These are phyloP conservation scores for Biscogniauxia sp. DNA, from an alignment of 2,329 filamentous ascomycete species.

Conservation along the genomic window DNA sequence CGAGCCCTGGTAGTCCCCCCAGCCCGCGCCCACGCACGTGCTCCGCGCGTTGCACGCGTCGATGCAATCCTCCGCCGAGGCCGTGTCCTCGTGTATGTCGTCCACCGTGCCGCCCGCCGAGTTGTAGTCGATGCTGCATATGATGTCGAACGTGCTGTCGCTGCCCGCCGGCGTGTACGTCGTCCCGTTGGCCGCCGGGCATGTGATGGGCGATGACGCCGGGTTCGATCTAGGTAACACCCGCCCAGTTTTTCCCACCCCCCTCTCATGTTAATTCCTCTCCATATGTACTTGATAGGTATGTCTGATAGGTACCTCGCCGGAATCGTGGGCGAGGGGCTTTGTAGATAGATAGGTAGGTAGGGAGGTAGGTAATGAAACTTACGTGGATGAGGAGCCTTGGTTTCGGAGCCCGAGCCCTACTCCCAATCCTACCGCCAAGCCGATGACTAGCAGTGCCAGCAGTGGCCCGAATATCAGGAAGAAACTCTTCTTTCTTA, in stretches of 20 bases:
- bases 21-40: slow-evolving; percentile 35
- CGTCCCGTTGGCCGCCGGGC: slow-evolving; percentile 35
- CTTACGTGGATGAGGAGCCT: background rate
- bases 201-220: slow-evolving; percentile 19
- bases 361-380: background rate
- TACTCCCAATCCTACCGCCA: slow-evolving; percentile 28
- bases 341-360: too few relatives aligned
- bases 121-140: slow-evolving; percentile 38
- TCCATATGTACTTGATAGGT: too few relatives aligned
- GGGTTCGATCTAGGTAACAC: slow-evolving; percentile 3
- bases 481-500: slow-evolving; percentile 25
- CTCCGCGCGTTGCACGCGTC: slow-evolving; percentile 28
- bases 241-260: too few relatives aligned
- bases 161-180: slow-evolving; percentile 23
- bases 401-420: slow-evolving; percentile 11
- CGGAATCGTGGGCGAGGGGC: background rate
- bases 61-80: slow-evolving; percentile 34
- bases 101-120: slow-evolving; percentile 28
- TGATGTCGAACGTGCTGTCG: slow-evolving; percentile 28
- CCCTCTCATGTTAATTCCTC: too few relatives aligned
- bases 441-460: slow-evolving; percentile 21
- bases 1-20: slow-evolving; percentile 30
- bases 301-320: too few relatives aligned
- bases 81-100: slow-evolving; percentile 22
- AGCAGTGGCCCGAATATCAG: slow-evolving; percentile 24